These are phyloP conservation scores for Ophiostoma sp. DNA, from an alignment of 2,329 filamentous ascomycete genomes.

Conservation along the genomic window DNA sequence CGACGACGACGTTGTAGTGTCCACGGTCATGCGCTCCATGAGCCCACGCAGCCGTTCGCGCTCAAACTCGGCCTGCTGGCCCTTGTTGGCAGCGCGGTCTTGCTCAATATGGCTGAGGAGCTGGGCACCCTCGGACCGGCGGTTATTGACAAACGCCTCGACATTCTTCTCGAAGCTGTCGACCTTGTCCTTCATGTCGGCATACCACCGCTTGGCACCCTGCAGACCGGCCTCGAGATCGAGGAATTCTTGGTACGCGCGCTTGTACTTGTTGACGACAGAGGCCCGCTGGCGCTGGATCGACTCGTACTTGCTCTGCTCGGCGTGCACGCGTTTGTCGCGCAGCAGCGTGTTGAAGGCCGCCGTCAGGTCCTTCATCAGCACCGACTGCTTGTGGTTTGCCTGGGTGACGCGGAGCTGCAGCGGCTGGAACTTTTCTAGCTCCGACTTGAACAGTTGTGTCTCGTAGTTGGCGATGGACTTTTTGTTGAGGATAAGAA, in stretches of 20 bases:
- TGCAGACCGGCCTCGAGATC: conserved; percentile 81
- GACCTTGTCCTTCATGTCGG: conserved; percentile 91
- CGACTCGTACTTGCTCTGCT: conserved; percentile 90
- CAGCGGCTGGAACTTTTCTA: conserved; percentile 95
- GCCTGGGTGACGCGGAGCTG: conserved; percentile 88
- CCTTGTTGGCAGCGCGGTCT: conserved; percentile 59
- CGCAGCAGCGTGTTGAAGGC: conserved; percentile 84
- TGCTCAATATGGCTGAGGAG: conserved; percentile 84
- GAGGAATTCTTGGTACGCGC: conserved; percentile 86
- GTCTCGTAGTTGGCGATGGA: conserved; percentile 86
- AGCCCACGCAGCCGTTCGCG: conserved; percentile 78
- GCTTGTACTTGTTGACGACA: conserved; percentile 82
- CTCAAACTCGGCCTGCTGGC: conserved; percentile 68
- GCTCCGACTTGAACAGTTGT: conserved; percentile 87
- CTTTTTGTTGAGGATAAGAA: conserved; percentile 96
- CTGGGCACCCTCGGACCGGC: conserved; percentile 83
- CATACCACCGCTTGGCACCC: conserved; percentile 88
- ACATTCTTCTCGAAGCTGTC: conserved; percentile 93
- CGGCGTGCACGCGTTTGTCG: conserved; percentile 86
- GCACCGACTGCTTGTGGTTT: conserved; percentile 86
- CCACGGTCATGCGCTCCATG: conserved; percentile 94
- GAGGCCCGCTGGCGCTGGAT: conserved; percentile 77
- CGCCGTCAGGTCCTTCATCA: conserved; percentile 90
- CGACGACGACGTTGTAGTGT: conserved; percentile 46
- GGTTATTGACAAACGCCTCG: conserved; percentile 92